Base-by-base conservation (phyloP, 257 asterid species). In the Solanum pinnatisectum region DNA sequence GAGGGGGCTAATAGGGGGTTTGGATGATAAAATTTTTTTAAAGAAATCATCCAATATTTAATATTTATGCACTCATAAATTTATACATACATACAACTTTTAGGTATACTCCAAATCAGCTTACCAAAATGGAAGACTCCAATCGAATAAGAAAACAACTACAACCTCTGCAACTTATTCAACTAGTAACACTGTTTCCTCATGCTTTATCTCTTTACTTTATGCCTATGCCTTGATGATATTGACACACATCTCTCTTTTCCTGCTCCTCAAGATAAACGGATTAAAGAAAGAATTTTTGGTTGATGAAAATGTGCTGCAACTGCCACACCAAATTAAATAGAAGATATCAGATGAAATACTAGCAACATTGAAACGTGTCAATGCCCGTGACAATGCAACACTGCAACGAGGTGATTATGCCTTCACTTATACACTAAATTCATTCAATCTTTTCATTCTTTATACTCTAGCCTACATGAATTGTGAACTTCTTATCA, bases 41-140 rank as follows among this genome's bases (percentile, higher is more conserved):
- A 44, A 44, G 52, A 44, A 16, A 72, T 39, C 25, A 72, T 73
- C 27, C 27, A n/a, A 73, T 36, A 16, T 20, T 36, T 30, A 22
- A 25, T 27, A 27, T 27, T 60, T 56, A 20, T 56, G n/a, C 65
- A 56, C n/a, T 56, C n/a, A 56, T 60, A 22, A 23, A 60, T 60
- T 56, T 73, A 44, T 37, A 16, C 25, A 46, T 37, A 16, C 25
- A 23, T 42, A 42, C 94, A 97, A 95, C 93, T 76, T 93, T 91
- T 93, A 94, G 90, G 90, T 95, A 96, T 91, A 94, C 94, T 5
- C 88, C 92, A 25, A 96, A 91, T 88, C 98, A 96, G 93, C 91
- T 93, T 88, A 93, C 91, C 90, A 94, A 87, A 92, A 95, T 94
- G 98, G 97, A 94, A 88, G 98, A 96, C 90, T 92, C 99, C 3